Base-by-base conservation (phyloP, 257 asterid species). In the Cinchona pubescens region DNA sequence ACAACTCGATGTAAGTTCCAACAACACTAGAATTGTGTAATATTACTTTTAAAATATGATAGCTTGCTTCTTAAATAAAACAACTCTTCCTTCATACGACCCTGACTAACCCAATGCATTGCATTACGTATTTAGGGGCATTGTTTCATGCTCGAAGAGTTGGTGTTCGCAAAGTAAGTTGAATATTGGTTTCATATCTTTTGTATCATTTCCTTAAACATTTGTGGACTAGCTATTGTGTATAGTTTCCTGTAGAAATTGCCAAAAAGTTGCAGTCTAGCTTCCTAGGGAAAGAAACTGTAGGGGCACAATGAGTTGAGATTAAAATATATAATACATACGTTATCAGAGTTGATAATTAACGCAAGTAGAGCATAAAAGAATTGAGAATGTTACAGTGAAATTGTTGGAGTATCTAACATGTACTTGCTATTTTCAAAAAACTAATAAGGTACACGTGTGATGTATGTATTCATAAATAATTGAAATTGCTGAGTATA, bases 161-260 rank as follows among this genome's bases (percentile, higher is more conserved):
- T 34, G 49, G 1, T 89, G 95, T 4, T 79, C 72, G 7, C 72
- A 27, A 79, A 53, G 95, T 89, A 84, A 87, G 95, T 79, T 37
- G 27, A 62, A 0, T 71, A 25, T 42, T 62, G 53, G 11, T 58
- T 42, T 72, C 2, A 13, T 67, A 21, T 58, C 18, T 12, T 27
- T 25, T 25, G 63, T 34, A 58, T 25, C 5, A 5, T 58, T 27
- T 58, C 7, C 35, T 25, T 25, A 27, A 7, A 9, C 13, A 58
- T 27, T 25, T 11, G 3, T 14, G 11, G 23, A 5, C 12, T 34
- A 11, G 25, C 18, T 30, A 29, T 15, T 61, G 35, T 61, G 37
- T 30, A 14, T 60, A 12, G 38, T 30, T 7, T 29, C 23, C 0
- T 61, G 11, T 4, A 29, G 40, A 61, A 61, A 30, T 29, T 61